Evolutionary conservation across 139 green algal species (phyloP), one percentile per base, ranked within the genome.

Genomic region (Klebsormidium nitens): DNA sequence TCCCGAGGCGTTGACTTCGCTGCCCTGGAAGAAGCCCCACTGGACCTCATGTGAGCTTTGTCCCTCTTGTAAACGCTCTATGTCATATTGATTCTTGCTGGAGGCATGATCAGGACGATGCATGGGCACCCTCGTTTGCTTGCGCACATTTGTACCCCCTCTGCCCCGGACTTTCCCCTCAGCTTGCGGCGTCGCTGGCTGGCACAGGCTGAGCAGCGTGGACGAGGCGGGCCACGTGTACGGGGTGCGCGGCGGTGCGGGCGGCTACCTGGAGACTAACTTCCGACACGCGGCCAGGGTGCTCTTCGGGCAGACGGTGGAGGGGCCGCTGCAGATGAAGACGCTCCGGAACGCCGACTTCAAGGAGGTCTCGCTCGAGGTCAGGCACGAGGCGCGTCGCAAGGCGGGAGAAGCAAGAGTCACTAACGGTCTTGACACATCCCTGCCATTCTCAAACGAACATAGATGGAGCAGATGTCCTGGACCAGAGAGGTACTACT

Each of bases 251-350:
- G 89, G 90, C n/a, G 78, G 80, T 17, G 85, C 86, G 46, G 93
- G 94, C 2, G 93, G 91, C 17, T 97, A 96, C 69, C 44, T 90
- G 42, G 87, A 97, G 36, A 83, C 82, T 55, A 78, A 95, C 6
- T 91, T 91, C 37, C 69, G 79, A 84, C 19, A 78, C n/a, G 89
- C 87, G 2, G 87, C 91, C 0, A 28, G 37, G 73, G 64, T 86
- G 79, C 78, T 97, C 66, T 91, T 87, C 71, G 83, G 84, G 6
- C 32, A 46, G 34, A 58, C 85, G 26, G 5, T 96, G 46, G 6
- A 57, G 8, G 85, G 84, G n/a, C 78, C 83, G 3, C 72, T 98
- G 71, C 69, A 76, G 2, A 83, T 88, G 57, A 65, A 60, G 50
- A 75, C 55, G 17, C 66, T 89, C 36, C 71, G 87, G 1, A 93